Base-by-base conservation (phyloP, 768 basidiomycete species). In the Phlebiopsis flavidoalba region DNA sequence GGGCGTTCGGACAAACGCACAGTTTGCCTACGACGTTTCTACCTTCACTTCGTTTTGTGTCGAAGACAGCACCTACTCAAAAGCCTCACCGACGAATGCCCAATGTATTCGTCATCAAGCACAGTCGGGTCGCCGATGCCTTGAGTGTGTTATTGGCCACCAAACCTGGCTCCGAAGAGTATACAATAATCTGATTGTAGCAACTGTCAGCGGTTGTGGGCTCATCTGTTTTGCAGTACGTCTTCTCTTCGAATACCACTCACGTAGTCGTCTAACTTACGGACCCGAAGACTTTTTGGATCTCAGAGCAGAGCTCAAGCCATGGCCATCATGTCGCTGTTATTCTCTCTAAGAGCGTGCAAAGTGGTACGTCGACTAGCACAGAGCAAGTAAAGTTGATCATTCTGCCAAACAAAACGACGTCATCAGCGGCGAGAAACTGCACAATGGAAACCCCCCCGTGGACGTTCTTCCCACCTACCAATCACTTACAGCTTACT, bases 21-120 rank as follows among this genome's bases (percentile, higher is more conserved):
- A 31, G 75, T 76, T 53, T 71, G 88, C 15, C 69, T 87, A 37
- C n/a, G n/a, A n/a, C 80, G 75, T 31, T 84, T 85, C 64, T 88
- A 84, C 62, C 76, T n/a, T 78, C 66, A 63, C 66, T 11, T 69
- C 72, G n/a, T 47, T 65, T 81, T 45, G 70, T 73, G 22, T 73
- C 78, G 43, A 86, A 80, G 65, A 70, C 78, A 58, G 76, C 76
- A 22, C 70, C n/a, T n/a, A n/a, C n/a, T 87, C 24, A 77, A 77
- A 56, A 78, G 76, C 58, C 75, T 85, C 5, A 63, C 71, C 3
- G 71, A 71, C 36, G 73, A n/a, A 76, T 36, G 78, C 81, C 47
- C 80, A 79, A 64, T 65, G 75, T 19, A n/a, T 75, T 72, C 54
- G 70, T 87, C 15, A 75, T 86, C 58, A 72, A 72, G 54, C 74